phyloP scores from a whole-genome alignment of 768 basidiomycete genomes.

The Infundibulicybe gibba region DNA sequence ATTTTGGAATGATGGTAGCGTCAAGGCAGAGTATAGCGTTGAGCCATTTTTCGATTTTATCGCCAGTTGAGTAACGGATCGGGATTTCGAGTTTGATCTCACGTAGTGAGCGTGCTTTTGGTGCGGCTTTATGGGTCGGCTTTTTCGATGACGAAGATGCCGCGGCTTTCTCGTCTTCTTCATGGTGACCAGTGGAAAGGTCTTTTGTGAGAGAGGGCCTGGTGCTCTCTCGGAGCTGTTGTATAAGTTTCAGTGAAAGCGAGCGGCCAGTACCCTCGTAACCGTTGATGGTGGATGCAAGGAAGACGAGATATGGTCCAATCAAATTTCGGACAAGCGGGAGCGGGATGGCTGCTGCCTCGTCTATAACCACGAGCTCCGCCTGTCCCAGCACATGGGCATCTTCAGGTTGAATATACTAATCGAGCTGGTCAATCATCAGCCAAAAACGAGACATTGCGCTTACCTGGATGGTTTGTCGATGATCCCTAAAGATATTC shows the following conservation, averaged over 20 bases:
- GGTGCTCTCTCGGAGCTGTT: slow-evolving; percentile 91
- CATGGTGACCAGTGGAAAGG: slow-evolving; percentile 30
- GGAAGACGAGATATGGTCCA: slow-evolving; percentile 95
- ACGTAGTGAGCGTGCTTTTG: slow-evolving; percentile 73
- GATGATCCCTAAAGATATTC: slow-evolving; percentile 87
- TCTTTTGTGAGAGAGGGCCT: slow-evolving; percentile 76
- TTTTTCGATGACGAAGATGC: slow-evolving; percentile 48
- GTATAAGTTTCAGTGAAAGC: slow-evolving; percentile 94
- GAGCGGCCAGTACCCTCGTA: slow-evolving; percentile 99
- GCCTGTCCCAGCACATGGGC: slow-evolving; percentile 97
- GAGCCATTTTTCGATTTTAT: slow-evolving; percentile 93
- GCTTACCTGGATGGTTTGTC: slow-evolving; percentile 93
- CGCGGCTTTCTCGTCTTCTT: slow-evolving; percentile 33
- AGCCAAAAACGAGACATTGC: too few species aligned
- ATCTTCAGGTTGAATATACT: slow-evolving; percentile 99
- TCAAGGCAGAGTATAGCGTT: slow-evolving; percentile 89
- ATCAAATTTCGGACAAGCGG: slow-evolving; percentile 94
- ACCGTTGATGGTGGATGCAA: slow-evolving; percentile 99
- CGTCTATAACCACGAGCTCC: slow-evolving; percentile 95
- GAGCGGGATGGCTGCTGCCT: slow-evolving; percentile 96
- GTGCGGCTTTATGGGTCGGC: slow-evolving; percentile 45
- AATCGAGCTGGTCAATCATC: neutral
- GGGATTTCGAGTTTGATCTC: slow-evolving; percentile 96
- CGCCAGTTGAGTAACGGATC: slow-evolving; percentile 85
- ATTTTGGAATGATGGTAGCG: slow-evolving; percentile 57